Conservation (phyloP, 2,329 filamentous ascomycete species). For the Xylariaceae sp. region DNA sequence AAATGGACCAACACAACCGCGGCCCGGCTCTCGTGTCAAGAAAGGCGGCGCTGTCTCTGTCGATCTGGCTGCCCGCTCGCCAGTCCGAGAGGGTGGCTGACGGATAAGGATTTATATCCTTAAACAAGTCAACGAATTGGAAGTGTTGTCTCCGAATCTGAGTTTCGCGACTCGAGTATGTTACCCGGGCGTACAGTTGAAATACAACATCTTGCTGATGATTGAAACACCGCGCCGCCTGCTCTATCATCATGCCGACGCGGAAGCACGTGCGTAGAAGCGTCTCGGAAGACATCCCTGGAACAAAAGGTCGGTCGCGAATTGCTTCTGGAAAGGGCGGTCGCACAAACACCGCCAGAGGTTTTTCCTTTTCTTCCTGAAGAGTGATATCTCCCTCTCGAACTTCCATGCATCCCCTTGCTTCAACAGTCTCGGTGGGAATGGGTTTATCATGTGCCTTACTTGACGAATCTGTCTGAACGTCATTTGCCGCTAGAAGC, state of each 20-base stretch:
- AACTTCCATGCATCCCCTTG: neutral
- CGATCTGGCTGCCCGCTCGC: slow-evolving; percentile 23
- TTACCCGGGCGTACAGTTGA: slow-evolving; percentile 59
- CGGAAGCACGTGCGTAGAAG: slow-evolving; percentile 58
- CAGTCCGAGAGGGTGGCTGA: slow-evolving; percentile 25
- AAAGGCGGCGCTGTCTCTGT: slow-evolving; percentile 26
- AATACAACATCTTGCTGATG: slow-evolving; percentile 41
- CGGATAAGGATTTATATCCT: slow-evolving; percentile 48
- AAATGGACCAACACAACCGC: slow-evolving; percentile 27
- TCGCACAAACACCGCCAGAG: slow-evolving; percentile 42
- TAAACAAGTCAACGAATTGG: slow-evolving; percentile 58
- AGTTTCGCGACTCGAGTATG: slow-evolving; percentile 50
- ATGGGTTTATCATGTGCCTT: slow-evolving; percentile 1
- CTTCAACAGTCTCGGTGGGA: neutral
- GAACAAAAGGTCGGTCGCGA: slow-evolving; percentile 47
- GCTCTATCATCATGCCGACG: slow-evolving; percentile 53
- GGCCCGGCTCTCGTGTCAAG: slow-evolving; percentile 14
- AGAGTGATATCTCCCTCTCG: neutral
- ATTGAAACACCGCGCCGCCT: slow-evolving; percentile 33
- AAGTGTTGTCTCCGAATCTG: slow-evolving; percentile 52
- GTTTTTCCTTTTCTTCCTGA: slow-evolving; percentile 6
- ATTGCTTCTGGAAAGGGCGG: slow-evolving; percentile 44
- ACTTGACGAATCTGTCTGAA: slow-evolving; percentile 12
- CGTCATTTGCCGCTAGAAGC: slow-evolving; percentile 13
- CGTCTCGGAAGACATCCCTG: slow-evolving; percentile 42